Base-by-base conservation (phyloP, 768 basidiomycete species). In the Rossbeevera mucosa region DNA sequence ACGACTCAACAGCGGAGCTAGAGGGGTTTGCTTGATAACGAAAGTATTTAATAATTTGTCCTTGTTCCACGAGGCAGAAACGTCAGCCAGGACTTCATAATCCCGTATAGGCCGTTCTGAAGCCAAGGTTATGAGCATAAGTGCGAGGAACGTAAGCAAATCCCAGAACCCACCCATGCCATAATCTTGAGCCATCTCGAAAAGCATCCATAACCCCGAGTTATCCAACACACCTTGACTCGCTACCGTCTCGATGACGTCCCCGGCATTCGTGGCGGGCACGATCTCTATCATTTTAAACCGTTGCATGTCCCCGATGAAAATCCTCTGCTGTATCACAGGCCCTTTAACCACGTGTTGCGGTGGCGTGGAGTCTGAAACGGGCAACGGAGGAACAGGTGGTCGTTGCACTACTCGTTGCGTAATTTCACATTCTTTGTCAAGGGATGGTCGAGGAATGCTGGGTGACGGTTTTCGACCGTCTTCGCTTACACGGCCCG, bases 61-160 rank as follows among this genome's bases (percentile, higher is more conserved):
- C 64, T 83, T 84, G 68, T 93, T 86, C 94, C 95, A 99, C 3
- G 91, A 88, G 18, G 83, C 80, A 56, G 86, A 80, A 26, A 97
- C 79, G 52, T 91, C 87, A 7, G 79, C 71, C 1, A 96, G 65
- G n/a, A 85, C 71, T 66, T 99, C 95, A 62, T 85, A 99, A 65
- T 83, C 83, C 50, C 96, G 75, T 30, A 98, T 75, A 14, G 94
- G 94, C 1, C 95, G 86, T 69, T 99, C 95, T 94, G 63, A 13
- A 59, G 47, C 52, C 53, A 33, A 55, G n/a, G n/a, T n/a, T n/a
- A n/a, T n/a, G n/a, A n/a, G n/a, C 53, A 47, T 54, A 38, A 52
- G n/a, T n/a, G 26, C 7, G 40, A 9, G 26, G 28, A 43, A 59
- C 54, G 50, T 28, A 6, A n/a, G 18, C 21, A 5, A 16, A 33